These are phyloP conservation scores for Atractiella rhizophila DNA, from an alignment of 768 basidiomycete genomes.

Conservation along the genomic window DNA sequence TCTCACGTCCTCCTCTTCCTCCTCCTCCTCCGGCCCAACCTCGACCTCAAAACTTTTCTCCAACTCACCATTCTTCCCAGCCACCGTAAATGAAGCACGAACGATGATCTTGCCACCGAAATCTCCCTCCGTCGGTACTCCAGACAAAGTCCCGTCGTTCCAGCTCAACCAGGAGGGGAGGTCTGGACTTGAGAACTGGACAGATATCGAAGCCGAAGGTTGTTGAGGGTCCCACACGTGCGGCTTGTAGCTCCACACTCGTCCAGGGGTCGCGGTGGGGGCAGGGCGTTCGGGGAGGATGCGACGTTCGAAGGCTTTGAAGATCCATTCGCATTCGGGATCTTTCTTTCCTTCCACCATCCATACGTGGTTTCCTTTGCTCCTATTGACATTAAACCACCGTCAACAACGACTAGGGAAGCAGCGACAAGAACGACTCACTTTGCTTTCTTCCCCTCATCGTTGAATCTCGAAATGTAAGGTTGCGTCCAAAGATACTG, in stretches of 20 bases:
- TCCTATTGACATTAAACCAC: background rate
- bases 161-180: slow-evolving; percentile 71
- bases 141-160: slow-evolving; percentile 45
- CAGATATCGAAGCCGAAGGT: slow-evolving; percentile 27
- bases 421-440: background rate
- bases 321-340: slow-evolving; percentile 42
- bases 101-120: too few species aligned
- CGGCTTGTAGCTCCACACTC: slow-evolving; percentile 71
- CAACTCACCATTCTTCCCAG: too few species aligned
- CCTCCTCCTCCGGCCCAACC: too few species aligned
- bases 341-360: slow-evolving; percentile 63
- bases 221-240: slow-evolving; percentile 93
- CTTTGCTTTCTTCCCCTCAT: slow-evolving; percentile 97
- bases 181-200: slow-evolving; percentile 51
- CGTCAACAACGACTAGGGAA: background rate
- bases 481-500: slow-evolving; percentile 85
- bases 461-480: slow-evolving; percentile 87
- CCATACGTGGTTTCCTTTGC: slow-evolving; percentile 83
- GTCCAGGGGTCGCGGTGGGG: slow-evolving; percentile 33
- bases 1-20: too few species aligned
- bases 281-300: slow-evolving; percentile 66
- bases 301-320: slow-evolving; percentile 65
- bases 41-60: too few species aligned
- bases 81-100: too few species aligned
- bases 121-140: slow-evolving; percentile 35